Evolutionary conservation across 1,284 basidiomycete genomes (phyloP).

Genomic region (Rhodotorula sp.): DNA sequence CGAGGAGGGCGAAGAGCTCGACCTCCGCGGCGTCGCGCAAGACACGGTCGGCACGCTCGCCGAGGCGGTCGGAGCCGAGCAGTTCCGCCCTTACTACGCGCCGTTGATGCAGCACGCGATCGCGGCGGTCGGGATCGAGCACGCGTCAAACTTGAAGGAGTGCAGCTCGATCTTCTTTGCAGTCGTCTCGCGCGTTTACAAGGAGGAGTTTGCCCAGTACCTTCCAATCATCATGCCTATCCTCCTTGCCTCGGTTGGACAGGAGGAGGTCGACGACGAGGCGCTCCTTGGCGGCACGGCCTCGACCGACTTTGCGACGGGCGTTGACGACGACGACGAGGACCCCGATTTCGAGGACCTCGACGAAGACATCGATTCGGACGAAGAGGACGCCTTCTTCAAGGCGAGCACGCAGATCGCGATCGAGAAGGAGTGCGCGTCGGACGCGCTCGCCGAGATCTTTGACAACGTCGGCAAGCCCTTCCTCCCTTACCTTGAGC

Average conservation of each 20-base stretch:
- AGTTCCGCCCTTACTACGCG: slow-evolving; percentile 92
- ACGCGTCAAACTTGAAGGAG: slow-evolving; percentile 81
- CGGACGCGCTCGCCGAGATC: slow-evolving; percentile 90
- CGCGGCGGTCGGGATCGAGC: slow-evolving; percentile 80
- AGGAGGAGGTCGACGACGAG: slow-evolving; percentile 55
- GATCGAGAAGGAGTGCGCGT: slow-evolving; percentile 98
- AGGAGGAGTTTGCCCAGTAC: slow-evolving; percentile 87
- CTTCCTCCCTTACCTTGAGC: slow-evolving; percentile 78
- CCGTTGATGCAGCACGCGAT: slow-evolving; percentile 96
- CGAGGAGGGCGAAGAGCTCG: slow-evolving; percentile 79
- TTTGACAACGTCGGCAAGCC: slow-evolving; percentile 77
- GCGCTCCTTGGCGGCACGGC: slow-evolving; percentile 50
- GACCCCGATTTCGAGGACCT: slow-evolving; percentile 56
- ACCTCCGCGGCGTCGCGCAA: slow-evolving; percentile 95
- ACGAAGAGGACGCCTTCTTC: slow-evolving; percentile 69
- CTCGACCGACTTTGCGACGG: slow-evolving; percentile 60
- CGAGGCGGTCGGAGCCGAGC: slow-evolving; percentile 91
- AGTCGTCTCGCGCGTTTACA: slow-evolving; percentile 94
- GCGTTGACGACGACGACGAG: slow-evolving; percentile 58
- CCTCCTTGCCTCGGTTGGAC: slow-evolving; percentile 78
- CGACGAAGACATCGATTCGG: slow-evolving; percentile 75
- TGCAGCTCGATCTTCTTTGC: slow-evolving; percentile 99
- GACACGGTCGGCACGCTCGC: slow-evolving; percentile 98
- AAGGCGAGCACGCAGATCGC: slow-evolving; percentile 84
- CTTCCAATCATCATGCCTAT: slow-evolving; percentile 82